Base-by-base conservation (phyloP, 495 filamentous ascomycete genomes). In the Penicillium waksmanii region DNA sequence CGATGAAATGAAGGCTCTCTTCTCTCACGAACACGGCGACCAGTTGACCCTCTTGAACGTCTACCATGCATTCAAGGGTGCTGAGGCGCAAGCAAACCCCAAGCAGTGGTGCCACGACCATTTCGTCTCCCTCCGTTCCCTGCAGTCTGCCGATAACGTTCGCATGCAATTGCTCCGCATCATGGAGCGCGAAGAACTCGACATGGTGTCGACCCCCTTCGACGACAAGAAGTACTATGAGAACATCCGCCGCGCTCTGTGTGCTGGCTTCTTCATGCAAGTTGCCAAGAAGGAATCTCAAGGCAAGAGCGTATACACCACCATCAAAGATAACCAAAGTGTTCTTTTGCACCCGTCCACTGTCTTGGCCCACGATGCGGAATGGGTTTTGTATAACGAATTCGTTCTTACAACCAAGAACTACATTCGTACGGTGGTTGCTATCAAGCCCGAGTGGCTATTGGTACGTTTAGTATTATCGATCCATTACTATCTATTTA, bases 181-280 rank as follows among this genome's bases (percentile, higher is more conserved):
- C 68, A 99, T 99, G 95, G 95, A 98, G 76, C 90, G 87, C 18
- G 81, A 89, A 55, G 91, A 88, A 53, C 73, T 99, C 10, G 89
- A 95, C 44, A 83, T 99, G 49, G 71, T 98, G 49, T 92, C 87
- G 58, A 96, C 92, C 0, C 85, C 89, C 1, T 97, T 97, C 77
- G 89, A 92, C 51, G 87, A 98, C 75, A 97, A 96, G 82, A 89
- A 93, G 62, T 99, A 99, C 77, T 98, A 97, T 71, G 92, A 85
- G 73, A 99, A 99, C 68, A 98, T 99, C 67, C 89, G 92, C 19
- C 87, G 91, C 15, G 95, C 95, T 10, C 81, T 99, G n/a, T 89
- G 96, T 13, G 85, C 92, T 2, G 95, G 95, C 19, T 99, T 98
- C 80, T 99, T 99, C 81, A 99, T 99, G 95, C 96, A 99, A 69